Conservation (phyloP, 805 yeast species). For the Brettanomyces bruxellensis region DNA sequence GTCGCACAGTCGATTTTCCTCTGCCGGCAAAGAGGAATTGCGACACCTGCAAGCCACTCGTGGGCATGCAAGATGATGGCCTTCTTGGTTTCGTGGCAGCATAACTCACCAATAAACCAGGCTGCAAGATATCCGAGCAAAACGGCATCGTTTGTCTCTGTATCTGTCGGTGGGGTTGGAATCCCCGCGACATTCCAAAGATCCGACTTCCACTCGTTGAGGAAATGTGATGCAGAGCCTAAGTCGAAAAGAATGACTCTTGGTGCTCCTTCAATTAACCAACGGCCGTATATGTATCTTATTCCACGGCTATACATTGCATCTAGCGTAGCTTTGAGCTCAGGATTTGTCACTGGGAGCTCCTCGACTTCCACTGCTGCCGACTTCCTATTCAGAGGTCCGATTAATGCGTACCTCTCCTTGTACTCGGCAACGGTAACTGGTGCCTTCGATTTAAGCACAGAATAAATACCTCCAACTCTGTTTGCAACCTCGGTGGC, state of each 20-base stretch:
- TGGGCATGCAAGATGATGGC: constrained; percentile 94
- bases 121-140: constrained; percentile 88
- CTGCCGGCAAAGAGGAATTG: constrained; percentile 84
- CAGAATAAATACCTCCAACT: constrained; percentile 97
- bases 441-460: constrained; percentile 92
- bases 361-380: constrained; percentile 81
- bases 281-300: constrained; percentile 78
- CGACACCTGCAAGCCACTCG: constrained; percentile 98
- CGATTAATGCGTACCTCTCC: constrained; percentile 76
- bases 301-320: constrained; percentile 81
- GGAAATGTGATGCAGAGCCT: constrained; percentile 55
- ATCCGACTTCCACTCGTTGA: constrained; percentile 93
- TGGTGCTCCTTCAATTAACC: constrained; percentile 98
- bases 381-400: constrained; percentile 69
- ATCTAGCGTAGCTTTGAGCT: constrained; percentile 54
- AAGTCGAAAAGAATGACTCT: constrained; percentile 83
- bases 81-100: constrained; percentile 71
- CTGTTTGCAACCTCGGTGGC: constrained; percentile 97
- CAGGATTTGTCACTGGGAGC: constrained; percentile 37
- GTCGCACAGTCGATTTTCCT: constrained; percentile 91
- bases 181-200: constrained; percentile 87
- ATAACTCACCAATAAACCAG: constrained; percentile 94
- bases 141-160: constrained; percentile 87
- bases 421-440: constrained; percentile 91
- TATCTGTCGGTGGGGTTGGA: constrained; percentile 85